phyloP scores from a whole-genome alignment of 257 asterid genomes.

The Gentiana dahurica region DNA sequence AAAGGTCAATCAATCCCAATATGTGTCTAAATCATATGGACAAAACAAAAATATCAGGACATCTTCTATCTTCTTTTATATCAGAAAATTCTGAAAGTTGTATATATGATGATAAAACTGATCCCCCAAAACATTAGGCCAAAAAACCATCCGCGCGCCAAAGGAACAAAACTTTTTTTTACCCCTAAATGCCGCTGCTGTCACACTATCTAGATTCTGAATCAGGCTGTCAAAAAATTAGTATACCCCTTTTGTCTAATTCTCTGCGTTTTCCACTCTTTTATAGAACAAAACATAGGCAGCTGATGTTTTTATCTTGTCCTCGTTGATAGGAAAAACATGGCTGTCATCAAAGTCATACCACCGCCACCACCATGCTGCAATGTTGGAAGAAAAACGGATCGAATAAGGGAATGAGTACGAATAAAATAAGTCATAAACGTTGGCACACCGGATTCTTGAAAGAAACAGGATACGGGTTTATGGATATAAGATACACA shows the following conservation, averaged over 20 bases:
- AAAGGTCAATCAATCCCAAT: no score
- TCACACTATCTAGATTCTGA: conserved; percentile 14
- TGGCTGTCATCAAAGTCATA: conserved; percentile 86
- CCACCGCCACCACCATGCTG: conserved; percentile 82
- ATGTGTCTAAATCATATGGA: no score
- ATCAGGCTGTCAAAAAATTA: conserved; percentile 16
- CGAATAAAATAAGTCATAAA: not conserved
- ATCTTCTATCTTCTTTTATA: no score
- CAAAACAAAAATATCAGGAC: no score
- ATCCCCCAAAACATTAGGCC: conserved; percentile 2
- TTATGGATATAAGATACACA: no score
- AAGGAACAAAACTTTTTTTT: conserved; percentile 1
- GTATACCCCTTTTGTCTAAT: conserved; percentile 18
- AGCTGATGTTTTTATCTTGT: conserved; percentile 79
- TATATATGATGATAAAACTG: conserved; percentile 2
- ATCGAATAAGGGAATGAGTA: no score
- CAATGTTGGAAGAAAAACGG: conserved; percentile 14
- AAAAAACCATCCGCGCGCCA: conserved; percentile 1
- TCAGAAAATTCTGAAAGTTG: no score
- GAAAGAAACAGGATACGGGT: no score
- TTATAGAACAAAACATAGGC: conserved; percentile 81
- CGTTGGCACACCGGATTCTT: not conserved
- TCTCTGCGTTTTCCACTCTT: conserved; percentile 52
- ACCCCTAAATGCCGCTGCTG: not conserved
- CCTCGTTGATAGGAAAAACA: conserved; percentile 60